Base-by-base conservation (phyloP, 495 filamentous ascomycete species). In the Talaromyces adpressus region DNA sequence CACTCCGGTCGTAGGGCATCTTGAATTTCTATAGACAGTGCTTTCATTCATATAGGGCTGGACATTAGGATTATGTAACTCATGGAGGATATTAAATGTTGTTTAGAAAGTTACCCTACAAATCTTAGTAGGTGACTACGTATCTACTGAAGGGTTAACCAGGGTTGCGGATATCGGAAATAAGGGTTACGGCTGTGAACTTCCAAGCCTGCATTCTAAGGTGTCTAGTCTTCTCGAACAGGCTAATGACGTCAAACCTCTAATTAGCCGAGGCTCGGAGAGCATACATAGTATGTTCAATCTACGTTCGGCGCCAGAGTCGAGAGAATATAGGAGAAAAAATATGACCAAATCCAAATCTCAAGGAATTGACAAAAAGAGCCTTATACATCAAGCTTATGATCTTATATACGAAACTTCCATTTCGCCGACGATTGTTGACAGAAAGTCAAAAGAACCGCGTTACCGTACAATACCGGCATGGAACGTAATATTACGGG, bases 181-280 rank as follows among this genome's bases (percentile, higher is more conserved):
- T 56, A 56, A 56, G 23, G 9, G 52, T 29, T 29, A 54, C n/a
- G 51, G 51, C 18, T 12, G 3, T 1, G 34, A 11, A 14, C 2
- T 4, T 36, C 14, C 2, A 11, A 12, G 34, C 34, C 34, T 36
- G 34, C 12, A 1, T 14, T 14, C 34, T 14, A 36, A 36, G 36
- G 36, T 4, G 11, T 49, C 0, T 49, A 49, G 6, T 18, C 45
- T 49, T 36, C 7, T 18, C n/a, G n/a, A 56, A 14, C 22, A 1
- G 3, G 52, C 23, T 1, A 22, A 58, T 58, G 56, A 58, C 56
- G 56, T 58, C 56, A 58, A 58, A 58, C 36, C 56, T 58, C 18
- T 2, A 36, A 58, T 9, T 18, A 58, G 30, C 56, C 56, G 29
- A 36, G 56, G 56, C 11, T 30, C 54, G n/a, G 54, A 30, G 25